A percentile compares a stretch with the other conserved stretches of the same genome.
phyloP scores from a whole-genome alignment of 495 filamentous ascomycete species.

The Terfezia boudieri region DNA sequence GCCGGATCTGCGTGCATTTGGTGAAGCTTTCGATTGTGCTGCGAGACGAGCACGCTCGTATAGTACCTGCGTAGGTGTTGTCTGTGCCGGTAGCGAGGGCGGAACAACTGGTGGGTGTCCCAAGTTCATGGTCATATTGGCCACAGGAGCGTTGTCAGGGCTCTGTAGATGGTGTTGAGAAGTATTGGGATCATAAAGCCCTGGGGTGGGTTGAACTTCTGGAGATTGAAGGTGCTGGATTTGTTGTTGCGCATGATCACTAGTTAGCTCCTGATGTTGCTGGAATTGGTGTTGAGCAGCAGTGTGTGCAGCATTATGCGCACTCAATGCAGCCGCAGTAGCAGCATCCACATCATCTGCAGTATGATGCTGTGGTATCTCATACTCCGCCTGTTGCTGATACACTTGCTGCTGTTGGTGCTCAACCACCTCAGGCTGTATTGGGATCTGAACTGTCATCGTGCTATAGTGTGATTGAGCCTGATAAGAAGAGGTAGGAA shows the following conservation, averaged over 20 bases:
- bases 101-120: constrained; percentile 19
- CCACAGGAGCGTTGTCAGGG: constrained; percentile 20
- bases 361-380: constrained; percentile 7
- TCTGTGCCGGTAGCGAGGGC: constrained; percentile 36
- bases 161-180: constrained; percentile 20
- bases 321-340: constrained; percentile 21
- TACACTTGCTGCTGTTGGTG: constrained; percentile 3
- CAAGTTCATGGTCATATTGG: constrained; percentile 3
- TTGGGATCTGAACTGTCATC: constrained; percentile 18
- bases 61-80: constrained; percentile 51
- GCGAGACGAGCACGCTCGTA: constrained; percentile 68
- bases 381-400: constrained; percentile 20
- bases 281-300: constrained; percentile 18
- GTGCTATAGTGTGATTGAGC: neutral
- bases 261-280: constrained; percentile 16
- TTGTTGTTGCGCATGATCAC: constrained; percentile 9
- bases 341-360: constrained; percentile 4
- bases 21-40: constrained; percentile 56
- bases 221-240: constrained; percentile 14
- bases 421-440: constrained; percentile 10
- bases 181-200: constrained; percentile 7
- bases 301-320: constrained; percentile 25
- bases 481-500: neutral
- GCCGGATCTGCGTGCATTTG: constrained; percentile 48
- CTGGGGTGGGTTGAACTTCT: constrained; percentile 3